A percentile compares a stretch with the other conserved stretches of the same genome.
Conservation (phyloP, 352 stramenopile species). For the Globisporangium cederbergense region DNA sequence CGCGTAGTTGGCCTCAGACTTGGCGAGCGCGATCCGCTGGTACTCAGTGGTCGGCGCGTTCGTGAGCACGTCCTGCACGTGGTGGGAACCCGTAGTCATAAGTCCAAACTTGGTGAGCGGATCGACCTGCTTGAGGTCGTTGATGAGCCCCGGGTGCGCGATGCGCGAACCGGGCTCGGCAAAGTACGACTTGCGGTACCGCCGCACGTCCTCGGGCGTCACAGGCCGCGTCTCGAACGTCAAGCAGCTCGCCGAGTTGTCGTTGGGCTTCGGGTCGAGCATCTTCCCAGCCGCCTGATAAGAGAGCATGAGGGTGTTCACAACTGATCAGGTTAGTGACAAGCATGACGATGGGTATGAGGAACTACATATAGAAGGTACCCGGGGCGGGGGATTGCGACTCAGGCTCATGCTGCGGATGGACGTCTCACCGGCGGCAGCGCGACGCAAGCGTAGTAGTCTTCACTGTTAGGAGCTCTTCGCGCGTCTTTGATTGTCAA, state of each 20-base stretch:
- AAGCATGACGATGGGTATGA: neutral
- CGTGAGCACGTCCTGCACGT: slow-evolving; percentile 60
- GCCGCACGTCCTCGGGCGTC: slow-evolving; percentile 70
- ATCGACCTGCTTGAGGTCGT: slow-evolving; percentile 69
- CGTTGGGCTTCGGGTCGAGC: slow-evolving; percentile 28
- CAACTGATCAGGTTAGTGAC: neutral
- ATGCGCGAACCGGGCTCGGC: slow-evolving; percentile 68
- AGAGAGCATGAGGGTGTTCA: neutral
- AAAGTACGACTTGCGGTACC: slow-evolving; percentile 85
- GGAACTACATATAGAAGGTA: slow-evolving; percentile 14
- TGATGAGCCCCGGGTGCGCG: slow-evolving; percentile 72
- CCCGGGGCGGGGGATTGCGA: slow-evolving; percentile 26
- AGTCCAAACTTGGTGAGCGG: slow-evolving; percentile 64
- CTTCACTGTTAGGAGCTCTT: neutral
- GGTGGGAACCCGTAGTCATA: slow-evolving; percentile 62
- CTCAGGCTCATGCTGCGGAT: slow-evolving; percentile 11
- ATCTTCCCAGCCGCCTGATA: slow-evolving; percentile 42
- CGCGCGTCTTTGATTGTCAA: neutral
- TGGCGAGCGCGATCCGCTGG: slow-evolving; percentile 63
- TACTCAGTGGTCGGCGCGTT: slow-evolving; percentile 45
- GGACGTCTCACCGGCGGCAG: neutral
- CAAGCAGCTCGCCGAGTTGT: slow-evolving; percentile 53
- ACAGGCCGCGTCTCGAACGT: slow-evolving; percentile 49
- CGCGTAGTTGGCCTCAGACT: slow-evolving; percentile 73
- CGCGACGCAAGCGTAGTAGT: neutral